phyloP scores from a whole-genome alignment of 345 rosid species.

The Populus pruinosa region DNA sequence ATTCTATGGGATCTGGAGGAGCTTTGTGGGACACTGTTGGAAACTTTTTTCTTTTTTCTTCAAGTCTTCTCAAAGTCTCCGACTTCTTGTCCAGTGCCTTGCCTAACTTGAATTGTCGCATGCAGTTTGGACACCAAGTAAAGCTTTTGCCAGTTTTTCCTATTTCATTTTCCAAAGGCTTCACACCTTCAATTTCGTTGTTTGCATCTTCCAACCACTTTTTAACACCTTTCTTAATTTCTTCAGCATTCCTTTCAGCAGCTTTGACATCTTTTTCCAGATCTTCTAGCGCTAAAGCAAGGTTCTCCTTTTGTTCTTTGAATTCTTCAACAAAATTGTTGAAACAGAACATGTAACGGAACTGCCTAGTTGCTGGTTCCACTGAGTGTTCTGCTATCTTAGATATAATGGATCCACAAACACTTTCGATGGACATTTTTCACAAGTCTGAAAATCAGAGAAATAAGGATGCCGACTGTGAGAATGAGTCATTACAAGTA shows the following conservation, averaged over 20 bases:
- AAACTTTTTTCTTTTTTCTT: neutral
- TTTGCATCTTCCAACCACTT: neutral
- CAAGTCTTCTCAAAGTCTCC: neutral
- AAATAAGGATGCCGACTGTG: neutral
- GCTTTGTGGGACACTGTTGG: neutral
- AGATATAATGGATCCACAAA: neutral
- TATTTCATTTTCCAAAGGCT: neutral
- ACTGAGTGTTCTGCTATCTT: neutral
- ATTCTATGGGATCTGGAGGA: neutral
- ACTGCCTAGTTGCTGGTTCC: neutral
- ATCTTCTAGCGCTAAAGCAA: neutral
- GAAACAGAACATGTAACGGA: neutral
- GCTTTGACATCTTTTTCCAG: neutral
- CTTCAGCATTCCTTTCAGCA: neutral
- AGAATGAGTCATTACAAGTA: neutral
- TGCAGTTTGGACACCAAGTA: neutral
- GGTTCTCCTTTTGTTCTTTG: neutral
- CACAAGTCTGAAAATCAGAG: neutral
- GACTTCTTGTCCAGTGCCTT: neutral
- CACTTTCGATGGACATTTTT: neutral
- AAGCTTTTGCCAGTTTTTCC: neutral
- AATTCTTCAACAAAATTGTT: conserved; percentile 6
- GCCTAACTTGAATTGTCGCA: neutral
- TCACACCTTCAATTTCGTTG: neutral
- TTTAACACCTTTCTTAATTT: neutral